Percentiles rank a stretch among this genome's conserved stretches.
These are phyloP conservation scores for Amanita brunnescens DNA, from an alignment of 768 basidiomycete species.

Conservation along the genomic window DNA sequence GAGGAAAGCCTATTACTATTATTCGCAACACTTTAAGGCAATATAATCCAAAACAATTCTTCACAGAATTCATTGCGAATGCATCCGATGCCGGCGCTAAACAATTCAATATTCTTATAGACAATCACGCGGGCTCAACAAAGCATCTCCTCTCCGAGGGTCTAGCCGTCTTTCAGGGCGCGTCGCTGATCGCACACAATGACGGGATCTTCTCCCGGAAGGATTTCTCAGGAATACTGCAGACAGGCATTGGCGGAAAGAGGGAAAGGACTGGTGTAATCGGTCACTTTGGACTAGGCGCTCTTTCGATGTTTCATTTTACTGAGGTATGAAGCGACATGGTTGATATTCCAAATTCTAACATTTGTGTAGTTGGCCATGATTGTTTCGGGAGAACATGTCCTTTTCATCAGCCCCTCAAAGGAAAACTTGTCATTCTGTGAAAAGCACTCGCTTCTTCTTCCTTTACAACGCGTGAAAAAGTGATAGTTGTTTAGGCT, in stretches of 20 bases:
- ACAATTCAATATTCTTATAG: constrained; percentile 31
- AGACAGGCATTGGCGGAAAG: constrained; percentile 39
- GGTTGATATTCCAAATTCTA: background rate
- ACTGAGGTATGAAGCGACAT: constrained; percentile 31
- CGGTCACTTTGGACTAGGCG: constrained; percentile 45
- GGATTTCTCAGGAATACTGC: constrained; percentile 39
- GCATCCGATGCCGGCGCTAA: constrained; percentile 41
- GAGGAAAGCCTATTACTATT: constrained; percentile 31
- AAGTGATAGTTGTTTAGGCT: constrained; percentile 16
- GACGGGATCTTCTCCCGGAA: constrained; percentile 28
- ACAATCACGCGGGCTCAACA: constrained; percentile 15
- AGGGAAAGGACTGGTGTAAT: constrained; percentile 27
- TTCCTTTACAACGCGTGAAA: constrained; percentile 26
- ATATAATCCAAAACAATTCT: constrained; percentile 34
- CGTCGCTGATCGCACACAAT: constrained; percentile 38
- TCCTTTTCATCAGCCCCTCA: constrained; percentile 38
- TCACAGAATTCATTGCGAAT: constrained; percentile 46
- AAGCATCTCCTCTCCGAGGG: constrained; percentile 21
- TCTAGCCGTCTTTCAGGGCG: constrained; percentile 25
- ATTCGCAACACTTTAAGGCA: constrained; percentile 33
- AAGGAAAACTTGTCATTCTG: constrained; percentile 29
- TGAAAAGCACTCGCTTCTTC: constrained; percentile 21
- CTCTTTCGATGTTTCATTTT: constrained; percentile 44
- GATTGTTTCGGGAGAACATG: constrained; percentile 22
- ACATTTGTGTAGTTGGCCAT: constrained; percentile 20